Conservation (phyloP, 2,329 filamentous ascomycete species). For the Colletotrichum caudatum region DNA sequence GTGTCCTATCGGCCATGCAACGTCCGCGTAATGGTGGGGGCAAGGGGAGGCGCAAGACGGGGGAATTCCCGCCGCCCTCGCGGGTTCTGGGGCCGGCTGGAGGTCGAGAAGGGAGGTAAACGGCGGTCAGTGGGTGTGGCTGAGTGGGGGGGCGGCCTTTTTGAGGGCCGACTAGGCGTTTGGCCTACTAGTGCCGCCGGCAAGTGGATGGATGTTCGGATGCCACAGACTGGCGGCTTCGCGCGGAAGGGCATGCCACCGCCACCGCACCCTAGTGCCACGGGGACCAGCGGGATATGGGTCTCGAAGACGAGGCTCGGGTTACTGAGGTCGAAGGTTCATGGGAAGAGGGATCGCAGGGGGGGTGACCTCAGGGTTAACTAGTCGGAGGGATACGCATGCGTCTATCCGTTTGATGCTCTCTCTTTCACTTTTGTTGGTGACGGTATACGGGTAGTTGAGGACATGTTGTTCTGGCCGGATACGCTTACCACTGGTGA, state of each 20-base stretch:
- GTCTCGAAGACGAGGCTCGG: neutral
- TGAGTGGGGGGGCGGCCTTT: neutral
- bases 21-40: neutral
- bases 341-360: neutral
- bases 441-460: neutral
- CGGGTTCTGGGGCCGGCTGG: conserved; percentile 23
- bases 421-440: neutral
- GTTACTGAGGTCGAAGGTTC: neutral
- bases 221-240: neutral
- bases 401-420: neutral
- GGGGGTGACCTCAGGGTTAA: neutral
- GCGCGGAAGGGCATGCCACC: neutral
- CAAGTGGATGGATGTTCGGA: neutral
- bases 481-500: neutral
- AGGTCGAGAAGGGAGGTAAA: neutral
- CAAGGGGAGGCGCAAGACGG: neutral
- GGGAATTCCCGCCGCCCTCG: neutral
- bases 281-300: neutral
- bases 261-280: neutral
- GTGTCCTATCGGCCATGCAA: neutral
- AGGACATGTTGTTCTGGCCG: too few species aligned
- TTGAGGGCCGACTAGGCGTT: neutral
- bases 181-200: neutral
- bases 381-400: neutral
- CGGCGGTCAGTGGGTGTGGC: conserved; percentile 30